These are phyloP conservation scores for Sarcomyxa edulis DNA, from an alignment of 768 basidiomycete genomes.

Conservation along the genomic window DNA sequence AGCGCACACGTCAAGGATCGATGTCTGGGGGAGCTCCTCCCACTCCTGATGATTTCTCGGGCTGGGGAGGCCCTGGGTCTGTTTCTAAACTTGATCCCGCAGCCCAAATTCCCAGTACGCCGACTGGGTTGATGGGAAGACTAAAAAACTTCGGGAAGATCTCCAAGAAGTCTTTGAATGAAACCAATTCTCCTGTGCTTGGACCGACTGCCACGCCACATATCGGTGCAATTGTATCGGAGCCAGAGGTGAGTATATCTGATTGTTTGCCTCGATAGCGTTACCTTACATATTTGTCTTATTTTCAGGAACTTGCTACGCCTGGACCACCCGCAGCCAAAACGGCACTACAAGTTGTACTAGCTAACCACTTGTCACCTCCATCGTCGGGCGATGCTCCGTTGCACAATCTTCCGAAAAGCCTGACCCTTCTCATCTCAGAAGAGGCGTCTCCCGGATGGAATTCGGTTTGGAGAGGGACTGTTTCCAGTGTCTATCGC, in stretches of 20 bases:
- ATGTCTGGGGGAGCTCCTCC: constrained; percentile 27
- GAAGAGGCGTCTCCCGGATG: constrained; percentile 78
- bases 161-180: constrained; percentile 31
- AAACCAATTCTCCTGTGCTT: constrained; percentile 21
- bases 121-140: constrained; percentile 72
- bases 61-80: constrained; percentile 30
- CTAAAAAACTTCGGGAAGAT: constrained; percentile 71
- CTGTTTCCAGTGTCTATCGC: constrained; percentile 44
- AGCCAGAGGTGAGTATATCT: constrained; percentile 20
- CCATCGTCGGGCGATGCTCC: constrained; percentile 75
- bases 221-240: constrained; percentile 16
- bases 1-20: constrained; percentile 40
- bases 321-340: constrained; percentile 26
- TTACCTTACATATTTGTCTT: neutral
- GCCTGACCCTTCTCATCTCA: constrained; percentile 68
- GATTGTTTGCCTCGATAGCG: neutral
- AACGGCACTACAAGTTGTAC: constrained; percentile 49
- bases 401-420: constrained; percentile 47
- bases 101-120: constrained; percentile 39
- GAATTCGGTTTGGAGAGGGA: constrained; percentile 72
- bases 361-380: constrained; percentile 54
- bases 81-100: constrained; percentile 23
- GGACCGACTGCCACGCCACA: constrained; percentile 21
- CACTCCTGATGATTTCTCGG: constrained; percentile 46
- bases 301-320: constrained; percentile 11